Evolutionary conservation across 129 eudicot genomes (phyloP).

Genomic region (Centella asiatica): DNA sequence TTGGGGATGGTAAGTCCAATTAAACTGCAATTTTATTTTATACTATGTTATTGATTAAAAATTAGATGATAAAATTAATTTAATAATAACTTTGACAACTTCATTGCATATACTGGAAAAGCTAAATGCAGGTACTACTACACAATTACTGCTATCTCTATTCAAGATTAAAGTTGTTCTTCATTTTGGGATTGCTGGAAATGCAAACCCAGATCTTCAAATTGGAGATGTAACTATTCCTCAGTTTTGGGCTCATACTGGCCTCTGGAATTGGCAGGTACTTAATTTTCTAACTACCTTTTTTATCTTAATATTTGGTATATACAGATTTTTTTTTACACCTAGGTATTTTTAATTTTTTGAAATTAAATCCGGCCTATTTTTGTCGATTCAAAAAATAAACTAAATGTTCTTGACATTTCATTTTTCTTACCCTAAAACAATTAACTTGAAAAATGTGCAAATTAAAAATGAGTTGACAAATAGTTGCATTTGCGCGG

Average conservation of each 20-base stretch:
- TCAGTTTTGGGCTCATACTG: slow-evolving; percentile 52
- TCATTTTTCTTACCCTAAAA: too few species aligned
- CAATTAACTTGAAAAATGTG: too few species aligned
- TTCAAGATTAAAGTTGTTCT: slow-evolving; percentile 41
- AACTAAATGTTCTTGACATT: too few species aligned
- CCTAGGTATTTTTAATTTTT: too few species aligned
- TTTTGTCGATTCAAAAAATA: too few species aligned
- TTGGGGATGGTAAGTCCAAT: slow-evolving; percentile 38
- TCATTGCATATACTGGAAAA: slow-evolving; percentile 10
- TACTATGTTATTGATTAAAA: background rate
- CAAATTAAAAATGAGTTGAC: too few species aligned
- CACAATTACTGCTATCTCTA: slow-evolving; percentile 32
- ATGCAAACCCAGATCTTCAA: slow-evolving; percentile 40
- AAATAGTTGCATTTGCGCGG: too few species aligned
- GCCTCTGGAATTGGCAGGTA: slow-evolving; percentile 66
- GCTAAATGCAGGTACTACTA: slow-evolving; percentile 48
- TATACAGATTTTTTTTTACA: too few species aligned
- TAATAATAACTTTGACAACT: background rate
- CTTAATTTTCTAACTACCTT: too few species aligned
- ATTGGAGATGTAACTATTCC: slow-evolving; percentile 56
- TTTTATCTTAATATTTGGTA: too few species aligned
- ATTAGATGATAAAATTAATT: too few species aligned
- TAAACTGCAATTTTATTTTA: background rate
- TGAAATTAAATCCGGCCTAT: too few species aligned
- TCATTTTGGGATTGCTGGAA: slow-evolving; percentile 53